These are phyloP conservation scores for Kwoniella heveanensis DNA, from an alignment of 768 basidiomycete species.

Conservation along the genomic window DNA sequence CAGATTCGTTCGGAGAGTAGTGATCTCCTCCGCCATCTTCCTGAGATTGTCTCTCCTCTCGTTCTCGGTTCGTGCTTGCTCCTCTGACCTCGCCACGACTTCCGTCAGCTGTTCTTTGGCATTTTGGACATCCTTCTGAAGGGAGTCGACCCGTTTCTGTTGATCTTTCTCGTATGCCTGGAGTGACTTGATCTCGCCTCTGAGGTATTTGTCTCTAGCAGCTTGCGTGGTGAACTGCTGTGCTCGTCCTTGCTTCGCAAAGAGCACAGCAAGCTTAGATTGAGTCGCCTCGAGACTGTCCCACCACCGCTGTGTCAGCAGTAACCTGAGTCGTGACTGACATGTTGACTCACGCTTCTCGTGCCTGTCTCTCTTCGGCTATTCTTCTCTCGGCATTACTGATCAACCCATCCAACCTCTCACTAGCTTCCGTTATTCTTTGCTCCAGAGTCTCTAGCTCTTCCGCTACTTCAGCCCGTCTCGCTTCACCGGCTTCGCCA, in stretches of 20 bases:
- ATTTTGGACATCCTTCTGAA: conserved; percentile 53
- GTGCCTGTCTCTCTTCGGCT: conserved; percentile 58
- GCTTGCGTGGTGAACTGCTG: conserved; percentile 78
- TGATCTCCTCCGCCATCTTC: conserved; percentile 60
- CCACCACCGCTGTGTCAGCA: conserved; percentile 5
- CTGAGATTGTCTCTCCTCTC: conserved; percentile 64
- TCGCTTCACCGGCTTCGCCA: conserved; percentile 66
- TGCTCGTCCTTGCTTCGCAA: conserved; percentile 86
- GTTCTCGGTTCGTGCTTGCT: conserved; percentile 64
- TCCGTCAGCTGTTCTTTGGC: conserved; percentile 58
- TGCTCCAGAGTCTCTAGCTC: conserved; percentile 68
- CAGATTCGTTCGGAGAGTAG: conserved; percentile 67
- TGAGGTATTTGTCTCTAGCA: conserved; percentile 80
- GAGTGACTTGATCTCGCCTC: conserved; percentile 74
- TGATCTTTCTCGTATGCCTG: conserved; percentile 65
- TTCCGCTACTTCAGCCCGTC: conserved; percentile 65
- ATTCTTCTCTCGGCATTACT: conserved; percentile 69
- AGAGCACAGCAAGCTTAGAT: conserved; percentile 71
- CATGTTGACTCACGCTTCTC: conserved; percentile 59
- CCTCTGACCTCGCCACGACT: conserved; percentile 60
- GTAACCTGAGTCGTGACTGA: background rate
- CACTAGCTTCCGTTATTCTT: conserved; percentile 68
- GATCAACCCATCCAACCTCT: conserved; percentile 64
- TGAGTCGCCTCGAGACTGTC: conserved; percentile 70
- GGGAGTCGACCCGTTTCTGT: conserved; percentile 62